Evolutionary conservation across 306 rosid species (phyloP).

Genomic region (Cucurbita maxima): DNA sequence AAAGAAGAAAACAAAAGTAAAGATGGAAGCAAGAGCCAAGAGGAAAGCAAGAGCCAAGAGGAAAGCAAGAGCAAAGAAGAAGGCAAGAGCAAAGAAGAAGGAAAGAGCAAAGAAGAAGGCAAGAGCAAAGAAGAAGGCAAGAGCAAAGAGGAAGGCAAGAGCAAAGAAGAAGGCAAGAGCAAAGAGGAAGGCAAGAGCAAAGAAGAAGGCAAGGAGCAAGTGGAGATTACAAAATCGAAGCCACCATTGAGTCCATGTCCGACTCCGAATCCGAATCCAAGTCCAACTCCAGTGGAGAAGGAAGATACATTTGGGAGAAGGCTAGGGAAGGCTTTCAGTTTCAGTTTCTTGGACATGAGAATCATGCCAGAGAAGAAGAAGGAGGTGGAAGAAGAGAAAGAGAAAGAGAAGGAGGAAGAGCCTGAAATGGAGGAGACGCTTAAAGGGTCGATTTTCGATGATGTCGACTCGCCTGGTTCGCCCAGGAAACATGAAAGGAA

Average conservation of each 20-base stretch:
- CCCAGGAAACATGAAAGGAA: constrained; percentile 15
- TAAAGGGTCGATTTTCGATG: constrained; percentile 49
- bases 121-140: neutral
- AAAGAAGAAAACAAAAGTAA: constrained; percentile 16
- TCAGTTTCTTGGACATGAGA: constrained; percentile 23
- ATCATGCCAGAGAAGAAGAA: constrained; percentile 19
- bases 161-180: neutral
- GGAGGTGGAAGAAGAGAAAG: constrained; percentile 7
- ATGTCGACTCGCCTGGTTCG: constrained; percentile 22
- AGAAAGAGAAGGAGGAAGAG: constrained; percentile 9
- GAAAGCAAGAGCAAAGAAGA: neutral
- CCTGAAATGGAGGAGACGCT: constrained; percentile 28
- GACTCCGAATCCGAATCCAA: neutral
- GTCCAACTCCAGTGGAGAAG: constrained; percentile 5
- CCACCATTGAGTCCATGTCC: neutral
- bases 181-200: neutral
- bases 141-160: neutral
- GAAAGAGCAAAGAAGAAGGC: neutral
- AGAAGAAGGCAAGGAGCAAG: neutral
- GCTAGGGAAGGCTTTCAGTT: constrained; percentile 25
- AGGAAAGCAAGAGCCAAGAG: neutral
- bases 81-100: neutral
- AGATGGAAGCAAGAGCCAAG: constrained; percentile 1
- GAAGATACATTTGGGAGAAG: constrained; percentile 17
- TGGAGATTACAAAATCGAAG: constrained; percentile 11